Evolutionary conservation across 306 rosid species (phyloP).

Genomic region (Senna tora): DNA sequence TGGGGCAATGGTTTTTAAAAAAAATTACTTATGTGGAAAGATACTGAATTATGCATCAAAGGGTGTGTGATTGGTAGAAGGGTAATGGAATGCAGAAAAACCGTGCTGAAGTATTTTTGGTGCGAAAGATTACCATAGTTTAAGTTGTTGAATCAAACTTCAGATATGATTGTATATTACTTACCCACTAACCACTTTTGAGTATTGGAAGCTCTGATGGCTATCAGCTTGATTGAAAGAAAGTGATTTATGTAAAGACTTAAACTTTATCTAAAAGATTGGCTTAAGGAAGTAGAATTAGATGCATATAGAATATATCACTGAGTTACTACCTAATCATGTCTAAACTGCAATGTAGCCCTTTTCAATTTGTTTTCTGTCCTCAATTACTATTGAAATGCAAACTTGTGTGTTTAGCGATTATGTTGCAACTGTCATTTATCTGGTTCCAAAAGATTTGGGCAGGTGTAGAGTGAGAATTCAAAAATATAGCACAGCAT

Average conservation of each 20-base stretch:
- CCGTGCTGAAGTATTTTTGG: background rate
- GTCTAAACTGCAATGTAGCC: background rate
- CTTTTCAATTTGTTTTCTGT: conserved; percentile 25
- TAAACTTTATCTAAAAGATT: conserved; percentile 2
- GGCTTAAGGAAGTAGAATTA: conserved; percentile 9
- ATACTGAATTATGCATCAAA: background rate
- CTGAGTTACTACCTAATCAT: background rate
- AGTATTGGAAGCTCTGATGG: background rate
- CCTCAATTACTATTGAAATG: conserved; percentile 7
- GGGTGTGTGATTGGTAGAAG: background rate
- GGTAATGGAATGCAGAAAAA: background rate
- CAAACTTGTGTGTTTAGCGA: background rate
- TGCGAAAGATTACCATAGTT: background rate
- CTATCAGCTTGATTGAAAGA: background rate
- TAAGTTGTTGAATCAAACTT: conserved; percentile 5
- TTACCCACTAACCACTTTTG: background rate
- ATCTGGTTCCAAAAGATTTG: conserved; percentile 10
- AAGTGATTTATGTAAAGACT: background rate
- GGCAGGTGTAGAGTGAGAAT: conserved; percentile 15
- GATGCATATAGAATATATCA: background rate
- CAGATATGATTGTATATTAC: background rate
- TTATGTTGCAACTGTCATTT: conserved; percentile 8
- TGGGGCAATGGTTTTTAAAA: background rate
- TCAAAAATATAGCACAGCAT: background rate
- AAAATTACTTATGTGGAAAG: background rate